Conservation (phyloP, 805 yeast species). For the Spathaspora hagerdaliae region DNA sequence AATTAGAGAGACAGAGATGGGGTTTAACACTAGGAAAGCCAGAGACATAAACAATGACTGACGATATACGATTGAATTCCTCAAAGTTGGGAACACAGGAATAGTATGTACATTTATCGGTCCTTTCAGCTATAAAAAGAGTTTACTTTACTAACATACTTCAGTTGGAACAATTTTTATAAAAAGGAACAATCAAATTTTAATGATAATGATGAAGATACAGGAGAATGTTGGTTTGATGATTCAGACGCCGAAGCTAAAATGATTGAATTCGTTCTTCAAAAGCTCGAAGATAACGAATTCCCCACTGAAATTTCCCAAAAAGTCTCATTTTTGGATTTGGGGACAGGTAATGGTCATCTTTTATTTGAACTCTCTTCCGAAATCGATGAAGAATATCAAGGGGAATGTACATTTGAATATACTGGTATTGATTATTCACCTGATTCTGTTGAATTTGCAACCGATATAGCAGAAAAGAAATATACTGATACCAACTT, state of each 20-base stretch:
- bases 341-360: constrained; percentile 98
- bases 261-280: constrained; percentile 68
- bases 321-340: constrained; percentile 54
- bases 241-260: constrained; percentile 90
- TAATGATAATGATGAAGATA: constrained; percentile 68
- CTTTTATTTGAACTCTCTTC: constrained; percentile 65
- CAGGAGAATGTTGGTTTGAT: constrained; percentile 96
- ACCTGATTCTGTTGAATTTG: constrained; percentile 72
- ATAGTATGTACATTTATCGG: constrained; percentile 47
- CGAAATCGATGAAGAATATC: constrained; percentile 53
- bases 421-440: constrained; percentile 81
- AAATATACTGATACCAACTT: constrained; percentile 32
- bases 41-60: constrained; percentile 7
- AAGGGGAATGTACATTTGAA: constrained; percentile 14
- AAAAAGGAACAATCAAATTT: constrained; percentile 69
- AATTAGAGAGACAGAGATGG: no score
- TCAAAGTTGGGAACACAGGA: constrained; percentile 84
- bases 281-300: constrained; percentile 36
- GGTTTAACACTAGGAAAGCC: no score
- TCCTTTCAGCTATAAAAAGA: not conserved
- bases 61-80: constrained; percentile 51
- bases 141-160: not conserved
- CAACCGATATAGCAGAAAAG: constrained; percentile 50
- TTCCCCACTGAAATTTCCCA: constrained; percentile 14
- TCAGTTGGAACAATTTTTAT: constrained; percentile 85